phyloP scores from a whole-genome alignment of 768 basidiomycete species.

The Floccularia luteovirens region DNA sequence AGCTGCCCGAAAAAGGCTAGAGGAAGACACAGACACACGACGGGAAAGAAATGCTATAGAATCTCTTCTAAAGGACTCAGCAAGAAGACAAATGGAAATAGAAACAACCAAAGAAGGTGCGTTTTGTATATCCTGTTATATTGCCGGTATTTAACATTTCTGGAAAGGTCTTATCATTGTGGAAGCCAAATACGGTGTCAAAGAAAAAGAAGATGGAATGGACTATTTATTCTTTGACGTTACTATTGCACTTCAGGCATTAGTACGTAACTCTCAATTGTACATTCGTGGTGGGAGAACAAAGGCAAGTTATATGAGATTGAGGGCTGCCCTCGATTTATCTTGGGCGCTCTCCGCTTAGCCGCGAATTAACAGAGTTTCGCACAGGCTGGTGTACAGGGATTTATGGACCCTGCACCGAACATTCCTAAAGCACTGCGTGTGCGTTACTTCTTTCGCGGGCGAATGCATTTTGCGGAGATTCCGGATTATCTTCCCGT shows the following conservation, averaged over 20 bases:
- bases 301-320: constrained; percentile 48
- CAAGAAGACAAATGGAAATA: constrained; percentile 50
- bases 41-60: constrained; percentile 58
- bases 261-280: constrained; percentile 73
- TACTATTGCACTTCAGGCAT: constrained; percentile 72
- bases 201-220: constrained; percentile 38
- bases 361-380: constrained; percentile 6
- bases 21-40: constrained; percentile 55
- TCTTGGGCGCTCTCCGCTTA: no score
- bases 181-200: constrained; percentile 66
- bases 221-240: constrained; percentile 65
- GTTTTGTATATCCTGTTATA: constrained; percentile 10
- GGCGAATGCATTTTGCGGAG: constrained; percentile 68
- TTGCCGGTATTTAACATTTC: constrained; percentile 4
- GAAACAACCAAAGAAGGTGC: constrained; percentile 71
- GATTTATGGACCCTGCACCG: constrained; percentile 84
- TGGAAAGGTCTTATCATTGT: constrained; percentile 65
- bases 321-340: no score
- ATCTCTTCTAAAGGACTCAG: constrained; percentile 59
- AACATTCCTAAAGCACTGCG: constrained; percentile 62
- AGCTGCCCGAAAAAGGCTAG: constrained; percentile 52
- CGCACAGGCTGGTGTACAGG: constrained; percentile 61
- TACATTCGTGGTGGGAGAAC: constrained; percentile 67
- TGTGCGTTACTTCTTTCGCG: constrained; percentile 72
- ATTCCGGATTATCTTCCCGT: constrained; percentile 62